Percentiles rank a stretch among this genome's conserved stretches.
Evolutionary conservation across 2,329 filamentous ascomycete genomes (phyloP).

Genomic region (Cladosporium colombiae): DNA sequence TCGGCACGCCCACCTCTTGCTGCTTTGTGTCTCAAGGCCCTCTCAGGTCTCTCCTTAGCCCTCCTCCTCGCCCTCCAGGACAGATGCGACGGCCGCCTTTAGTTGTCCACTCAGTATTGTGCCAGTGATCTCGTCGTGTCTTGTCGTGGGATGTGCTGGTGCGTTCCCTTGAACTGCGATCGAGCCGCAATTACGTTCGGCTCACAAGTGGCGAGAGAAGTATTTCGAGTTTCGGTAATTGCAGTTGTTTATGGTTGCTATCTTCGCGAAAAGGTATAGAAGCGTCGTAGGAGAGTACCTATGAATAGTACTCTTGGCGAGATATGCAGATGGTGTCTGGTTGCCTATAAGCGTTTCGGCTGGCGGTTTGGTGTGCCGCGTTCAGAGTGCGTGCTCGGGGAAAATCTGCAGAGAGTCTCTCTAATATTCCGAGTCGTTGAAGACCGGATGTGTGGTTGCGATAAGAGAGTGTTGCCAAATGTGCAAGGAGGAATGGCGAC

Average conservation of each 20-base stretch:
- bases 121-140: neutral
- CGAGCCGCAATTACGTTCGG: neutral
- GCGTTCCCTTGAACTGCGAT: neutral
- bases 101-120: neutral
- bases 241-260: neutral
- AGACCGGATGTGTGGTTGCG: neutral
- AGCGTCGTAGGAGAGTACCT: neutral
- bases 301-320: neutral
- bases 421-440: neutral
- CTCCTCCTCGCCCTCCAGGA: neutral
- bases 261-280: neutral
- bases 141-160: neutral
- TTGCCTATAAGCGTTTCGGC: neutral
- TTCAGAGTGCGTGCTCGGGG: neutral
- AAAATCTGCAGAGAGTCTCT: neutral
- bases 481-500: neutral
- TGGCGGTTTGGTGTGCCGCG: neutral
- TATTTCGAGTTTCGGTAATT: neutral
- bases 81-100: neutral
- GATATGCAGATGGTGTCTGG: neutral
- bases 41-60: neutral
- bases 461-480: neutral
- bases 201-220: neutral
- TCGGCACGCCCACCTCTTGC: conserved; percentile 14
- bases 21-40: neutral